A percentile compares a stretch with the other conserved stretches of the same genome.
Conservation (phyloP, 768 basidiomycete genomes). For the Royoungia palumana region DNA sequence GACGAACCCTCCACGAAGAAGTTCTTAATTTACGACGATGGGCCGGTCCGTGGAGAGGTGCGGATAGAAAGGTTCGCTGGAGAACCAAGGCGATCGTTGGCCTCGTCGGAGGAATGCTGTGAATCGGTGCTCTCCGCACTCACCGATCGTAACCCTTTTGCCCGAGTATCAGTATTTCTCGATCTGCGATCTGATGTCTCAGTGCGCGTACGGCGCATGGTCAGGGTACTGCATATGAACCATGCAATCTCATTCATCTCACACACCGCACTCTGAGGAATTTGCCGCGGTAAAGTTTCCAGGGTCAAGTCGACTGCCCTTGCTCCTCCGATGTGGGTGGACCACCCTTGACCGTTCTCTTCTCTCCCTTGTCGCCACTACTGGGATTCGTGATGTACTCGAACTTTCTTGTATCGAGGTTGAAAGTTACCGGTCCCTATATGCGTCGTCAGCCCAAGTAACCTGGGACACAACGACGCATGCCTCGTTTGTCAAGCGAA, state of each 20-base stretch:
- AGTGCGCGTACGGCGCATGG: neutral
- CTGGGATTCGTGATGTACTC: slow-evolving; percentile 48
- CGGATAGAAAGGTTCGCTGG: slow-evolving; percentile 52
- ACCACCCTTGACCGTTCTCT: slow-evolving; percentile 7
- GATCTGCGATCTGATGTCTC: neutral
- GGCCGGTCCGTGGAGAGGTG: slow-evolving; percentile 58
- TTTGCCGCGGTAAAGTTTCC: too few species aligned
- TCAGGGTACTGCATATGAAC: neutral
- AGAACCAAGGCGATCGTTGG: slow-evolving; percentile 62
- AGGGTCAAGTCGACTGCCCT: neutral
- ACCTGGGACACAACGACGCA: slow-evolving; percentile 3
- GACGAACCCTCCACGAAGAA: slow-evolving; percentile 50
- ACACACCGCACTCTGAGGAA: neutral
- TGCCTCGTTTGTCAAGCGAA: slow-evolving; percentile 85
- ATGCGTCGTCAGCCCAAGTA: slow-evolving; percentile 1
- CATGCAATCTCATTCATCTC: slow-evolving; percentile 3
- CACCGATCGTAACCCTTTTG: neutral
- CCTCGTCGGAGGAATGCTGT: slow-evolving; percentile 70
- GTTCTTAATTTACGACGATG: slow-evolving; percentile 48
- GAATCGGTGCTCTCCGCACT: slow-evolving; percentile 16
- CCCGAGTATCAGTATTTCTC: neutral
- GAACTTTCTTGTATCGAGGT: slow-evolving; percentile 76
- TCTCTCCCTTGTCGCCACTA: slow-evolving; percentile 7
- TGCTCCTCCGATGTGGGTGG: slow-evolving; percentile 4
- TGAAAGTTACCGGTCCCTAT: slow-evolving; percentile 84